These are phyloP conservation scores for Ceratocystis lukuohia DNA, from an alignment of 2,329 filamentous ascomycete genomes.

Conservation along the genomic window DNA sequence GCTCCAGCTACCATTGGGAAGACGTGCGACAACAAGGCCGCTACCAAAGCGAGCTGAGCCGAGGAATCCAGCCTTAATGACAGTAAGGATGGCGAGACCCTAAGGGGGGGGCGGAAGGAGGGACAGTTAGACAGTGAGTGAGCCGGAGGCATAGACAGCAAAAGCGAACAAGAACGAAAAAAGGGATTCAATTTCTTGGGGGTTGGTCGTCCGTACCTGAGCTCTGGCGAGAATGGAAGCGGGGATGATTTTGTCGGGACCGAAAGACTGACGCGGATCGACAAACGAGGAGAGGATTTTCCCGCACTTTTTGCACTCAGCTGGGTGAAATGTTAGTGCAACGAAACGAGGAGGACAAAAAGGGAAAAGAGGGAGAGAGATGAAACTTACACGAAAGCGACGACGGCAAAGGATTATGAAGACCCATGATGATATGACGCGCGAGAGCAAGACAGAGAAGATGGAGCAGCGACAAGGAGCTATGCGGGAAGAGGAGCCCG, in stretches of 20 bases:
- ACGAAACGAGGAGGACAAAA: not conserved
- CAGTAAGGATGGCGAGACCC: conserved; percentile 74
- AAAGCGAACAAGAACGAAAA: not conserved
- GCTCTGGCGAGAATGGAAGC: conserved; percentile 78
- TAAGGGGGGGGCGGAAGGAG: conserved; percentile 22
- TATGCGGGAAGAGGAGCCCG: not conserved
- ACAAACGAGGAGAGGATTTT: conserved; percentile 93
- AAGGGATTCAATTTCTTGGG: not conserved
- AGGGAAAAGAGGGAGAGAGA: not conserved
- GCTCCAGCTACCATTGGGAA: conserved; percentile 66
- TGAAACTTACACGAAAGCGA: conserved; percentile 51
- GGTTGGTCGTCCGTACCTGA: conserved; percentile 53
- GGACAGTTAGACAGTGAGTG: not conserved
- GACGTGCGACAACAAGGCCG: conserved; percentile 66
- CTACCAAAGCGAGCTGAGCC: conserved; percentile 71
- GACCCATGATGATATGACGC: conserved; percentile 36
- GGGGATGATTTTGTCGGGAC: conserved; percentile 94
- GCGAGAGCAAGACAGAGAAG: not conserved
- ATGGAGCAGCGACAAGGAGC: not conserved
- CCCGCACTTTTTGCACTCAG: conserved; percentile 93
- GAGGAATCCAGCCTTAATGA: conserved; percentile 77
- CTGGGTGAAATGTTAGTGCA: conserved; percentile 35
- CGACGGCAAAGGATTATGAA: conserved; percentile 54
- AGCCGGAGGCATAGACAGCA: not conserved
- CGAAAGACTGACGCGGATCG: conserved; percentile 84